phyloP scores from a whole-genome alignment of 2,329 filamentous ascomycete genomes.

The Scedosporium dehoogii region DNA sequence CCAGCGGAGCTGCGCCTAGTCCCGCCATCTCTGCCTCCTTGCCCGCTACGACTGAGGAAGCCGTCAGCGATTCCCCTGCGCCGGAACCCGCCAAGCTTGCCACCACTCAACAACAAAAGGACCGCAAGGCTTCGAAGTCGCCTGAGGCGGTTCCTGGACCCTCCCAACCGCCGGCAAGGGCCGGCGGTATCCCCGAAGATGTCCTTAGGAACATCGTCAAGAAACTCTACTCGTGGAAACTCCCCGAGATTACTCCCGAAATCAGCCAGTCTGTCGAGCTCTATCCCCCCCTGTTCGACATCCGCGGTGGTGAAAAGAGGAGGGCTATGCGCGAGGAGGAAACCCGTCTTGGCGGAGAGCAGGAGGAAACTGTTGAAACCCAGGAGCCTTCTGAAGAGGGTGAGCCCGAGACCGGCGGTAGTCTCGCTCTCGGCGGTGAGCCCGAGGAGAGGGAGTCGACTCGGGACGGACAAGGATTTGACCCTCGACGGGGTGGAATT shows the following conservation, averaged over 20 bases:
- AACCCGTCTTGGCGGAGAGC: slow-evolving; percentile 33
- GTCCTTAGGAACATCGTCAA: slow-evolving; percentile 9
- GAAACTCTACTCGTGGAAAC: slow-evolving; percentile 13
- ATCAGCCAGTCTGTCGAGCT: slow-evolving; percentile 14
- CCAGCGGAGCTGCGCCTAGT: slow-evolving; percentile 72
- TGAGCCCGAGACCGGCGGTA: slow-evolving; percentile 69
- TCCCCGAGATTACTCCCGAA: slow-evolving; percentile 9
- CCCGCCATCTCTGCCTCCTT: slow-evolving; percentile 59
- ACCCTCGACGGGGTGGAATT: slow-evolving; percentile 55
- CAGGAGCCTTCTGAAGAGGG: slow-evolving; percentile 59
- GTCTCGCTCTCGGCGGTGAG: slow-evolving; percentile 82
- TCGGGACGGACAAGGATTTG: slow-evolving; percentile 39
- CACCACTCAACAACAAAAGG: slow-evolving; percentile 5
- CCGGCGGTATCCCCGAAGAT: slow-evolving; percentile 6
- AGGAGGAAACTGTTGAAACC: slow-evolving; percentile 35
- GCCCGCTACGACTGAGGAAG: slow-evolving; percentile 41
- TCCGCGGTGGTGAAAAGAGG: slow-evolving; percentile 71
- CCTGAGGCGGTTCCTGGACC: slow-evolving; percentile 2
- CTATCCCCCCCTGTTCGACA: slow-evolving; percentile 69
- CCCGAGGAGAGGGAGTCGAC: slow-evolving; percentile 66
- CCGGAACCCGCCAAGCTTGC: slow-evolving; percentile 14
- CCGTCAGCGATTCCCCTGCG: slow-evolving; percentile 22
- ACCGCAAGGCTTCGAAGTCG: slow-evolving; percentile 6
- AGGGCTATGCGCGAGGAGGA: slow-evolving; percentile 66
- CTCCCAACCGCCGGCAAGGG: background rate